Percentiles rank a stretch among this genome's conserved stretches.
Conservation (phyloP, 768 basidiomycete species). For the Tremella fuciformis region DNA sequence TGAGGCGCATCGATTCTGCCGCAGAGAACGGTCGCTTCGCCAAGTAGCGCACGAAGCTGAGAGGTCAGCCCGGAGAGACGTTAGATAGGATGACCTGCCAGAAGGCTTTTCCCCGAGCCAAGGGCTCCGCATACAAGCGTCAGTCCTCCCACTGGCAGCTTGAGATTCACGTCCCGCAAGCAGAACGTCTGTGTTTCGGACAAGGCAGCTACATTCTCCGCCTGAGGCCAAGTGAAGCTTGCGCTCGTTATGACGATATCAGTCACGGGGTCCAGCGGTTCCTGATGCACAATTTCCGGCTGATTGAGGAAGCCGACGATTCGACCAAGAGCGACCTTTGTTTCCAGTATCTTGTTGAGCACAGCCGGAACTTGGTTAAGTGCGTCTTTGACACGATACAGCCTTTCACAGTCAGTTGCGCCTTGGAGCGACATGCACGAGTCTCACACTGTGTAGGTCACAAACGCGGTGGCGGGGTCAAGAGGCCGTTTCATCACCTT, state of each 20-base stretch:
- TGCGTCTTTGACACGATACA: conserved; percentile 34
- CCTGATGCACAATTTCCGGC: conserved; percentile 26
- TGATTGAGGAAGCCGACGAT: conserved; percentile 33
- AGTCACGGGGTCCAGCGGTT: conserved; percentile 3
- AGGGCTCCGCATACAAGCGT: conserved; percentile 46
- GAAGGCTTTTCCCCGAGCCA: conserved; percentile 50
- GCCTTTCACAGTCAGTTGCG: conserved; percentile 10
- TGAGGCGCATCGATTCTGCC: conserved; percentile 34
- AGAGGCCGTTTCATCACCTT: conserved; percentile 38
- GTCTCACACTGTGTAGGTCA: conserved; percentile 39
- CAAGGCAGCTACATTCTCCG: neutral
- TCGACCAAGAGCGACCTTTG: conserved; percentile 40
- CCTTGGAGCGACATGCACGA: neutral
- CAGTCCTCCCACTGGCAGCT: conserved; percentile 30
- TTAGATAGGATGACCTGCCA: conserved; percentile 26
- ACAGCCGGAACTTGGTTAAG: conserved; percentile 24
- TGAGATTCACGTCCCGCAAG: conserved; percentile 29
- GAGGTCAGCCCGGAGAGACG: neutral
- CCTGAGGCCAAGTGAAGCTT: conserved; percentile 40
- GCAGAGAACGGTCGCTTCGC: conserved; percentile 33
- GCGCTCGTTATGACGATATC: conserved; percentile 22
- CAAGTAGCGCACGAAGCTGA: conserved; percentile 44
- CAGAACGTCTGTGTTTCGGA: conserved; percentile 25
- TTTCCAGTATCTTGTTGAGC: conserved; percentile 23
- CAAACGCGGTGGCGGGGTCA: conserved; percentile 44